Evolutionary conservation across 345 rosid genomes (phyloP), one percentile per base, ranked within the genome.

Genomic region (Firmiana major): DNA sequence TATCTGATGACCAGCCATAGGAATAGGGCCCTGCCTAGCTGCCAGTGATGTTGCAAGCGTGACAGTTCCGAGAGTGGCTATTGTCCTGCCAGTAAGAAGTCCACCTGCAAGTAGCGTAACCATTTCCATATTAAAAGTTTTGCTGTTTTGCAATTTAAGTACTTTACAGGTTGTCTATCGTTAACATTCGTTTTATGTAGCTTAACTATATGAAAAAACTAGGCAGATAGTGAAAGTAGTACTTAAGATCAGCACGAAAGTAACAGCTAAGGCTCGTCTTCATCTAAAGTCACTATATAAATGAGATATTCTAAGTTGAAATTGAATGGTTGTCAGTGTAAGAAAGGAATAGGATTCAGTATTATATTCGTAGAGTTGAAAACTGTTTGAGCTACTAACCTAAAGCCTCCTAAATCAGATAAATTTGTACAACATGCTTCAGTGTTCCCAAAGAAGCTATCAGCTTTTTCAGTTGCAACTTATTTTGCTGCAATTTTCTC

Each of bases 1-100:
- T 74, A 95, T 92, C 85, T 95, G 98, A 88, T 95, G 89, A 73
- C 97, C 97, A 82, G 98, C 97, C 99, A 95, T 95, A 42, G 85
- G 92, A 80, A 88, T 73, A 6, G 97, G 92, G 75, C 99, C 99
- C 77, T 86, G 89, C 81, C 88, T 87, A 75, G 99, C 96, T 71
- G 88, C 99, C 89, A 93, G 76, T 36, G 98, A 95, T 60, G 99
- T 93, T 71, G 97, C 90, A 51, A 93, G 79, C 10, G 99, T 93
- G 88, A 88, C 86, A 43, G 96, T 89, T 70, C 88, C 80, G 80
- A 93, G 90, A 81, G 90, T 87, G 63, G 99, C 94, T 31, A 90
- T 67, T 8, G 99, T 92, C 87, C 99, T 90, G 80, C 93, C 91
- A 70, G 93, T 87, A 79, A 96, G 97, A 85, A 93, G 97, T 72